Percentiles rank a stretch among this genome's conserved stretches.
phyloP scores from a whole-genome alignment of 345 rosid species.

The Hypericum perforatum region DNA sequence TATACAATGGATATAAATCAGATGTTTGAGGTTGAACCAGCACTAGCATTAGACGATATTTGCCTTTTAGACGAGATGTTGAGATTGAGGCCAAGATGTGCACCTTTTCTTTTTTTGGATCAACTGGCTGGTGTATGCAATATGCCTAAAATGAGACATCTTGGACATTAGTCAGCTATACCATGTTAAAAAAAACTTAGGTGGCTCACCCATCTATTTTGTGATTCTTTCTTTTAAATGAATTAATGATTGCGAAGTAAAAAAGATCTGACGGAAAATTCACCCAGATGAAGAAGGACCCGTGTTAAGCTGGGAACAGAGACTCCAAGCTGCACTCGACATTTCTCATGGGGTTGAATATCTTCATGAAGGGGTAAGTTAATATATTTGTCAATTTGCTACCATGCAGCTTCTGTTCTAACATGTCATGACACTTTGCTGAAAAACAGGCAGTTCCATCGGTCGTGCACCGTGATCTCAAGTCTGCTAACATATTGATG shows the following conservation, averaged over 20 bases:
- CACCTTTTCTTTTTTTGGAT: too few relatives aligned
- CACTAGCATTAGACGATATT: too few relatives aligned
- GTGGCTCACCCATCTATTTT: too few relatives aligned
- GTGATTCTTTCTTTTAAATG: too few relatives aligned
- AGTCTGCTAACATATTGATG: constrained; percentile 81
- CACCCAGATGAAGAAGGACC: constrained; percentile 38
- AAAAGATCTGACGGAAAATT: constrained; percentile 8
- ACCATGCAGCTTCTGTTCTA: not conserved
- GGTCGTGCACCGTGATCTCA: constrained; percentile 91
- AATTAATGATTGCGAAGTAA: constrained; percentile 2
- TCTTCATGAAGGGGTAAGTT: constrained; percentile 83
- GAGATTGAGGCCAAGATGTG: too few relatives aligned
- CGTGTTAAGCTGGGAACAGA: constrained; percentile 66
- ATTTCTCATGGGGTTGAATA: constrained; percentile 88
- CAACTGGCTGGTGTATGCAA: too few relatives aligned
- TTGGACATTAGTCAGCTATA: too few relatives aligned
- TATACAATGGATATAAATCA: too few relatives aligned
- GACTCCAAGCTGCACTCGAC: constrained; percentile 78
- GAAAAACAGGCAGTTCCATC: constrained; percentile 78
- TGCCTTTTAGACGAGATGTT: too few relatives aligned
- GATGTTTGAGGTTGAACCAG: too few relatives aligned
- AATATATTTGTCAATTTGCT: not conserved
- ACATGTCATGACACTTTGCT: constrained; percentile 3
- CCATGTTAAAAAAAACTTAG: too few relatives aligned
- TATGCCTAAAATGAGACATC: too few relatives aligned